Evolutionary conservation across 495 filamentous ascomycete genomes (phyloP), one percentile per base, ranked within the genome.

Genomic region (Staphylotrichum longicolle): DNA sequence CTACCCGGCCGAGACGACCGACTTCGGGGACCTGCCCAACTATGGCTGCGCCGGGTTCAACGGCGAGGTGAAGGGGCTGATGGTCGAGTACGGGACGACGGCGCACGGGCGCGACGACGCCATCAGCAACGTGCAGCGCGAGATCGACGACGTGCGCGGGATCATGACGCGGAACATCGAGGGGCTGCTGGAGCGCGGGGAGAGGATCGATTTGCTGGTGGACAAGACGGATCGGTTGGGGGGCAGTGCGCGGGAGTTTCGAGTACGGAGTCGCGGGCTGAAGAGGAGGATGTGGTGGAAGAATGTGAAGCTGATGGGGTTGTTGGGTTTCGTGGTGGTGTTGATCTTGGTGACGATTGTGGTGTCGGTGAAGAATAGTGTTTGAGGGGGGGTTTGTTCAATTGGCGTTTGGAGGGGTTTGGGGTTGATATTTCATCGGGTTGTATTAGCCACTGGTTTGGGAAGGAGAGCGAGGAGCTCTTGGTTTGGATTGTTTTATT

Each of bases 101-200:
- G 46, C 54, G 39, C 7, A 72, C 34, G 87, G 86, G 34, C 83
- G 88, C 66, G 80, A 91, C 46, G 95, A 98, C 77, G 92, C 94
- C 57, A 85, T 98, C 20, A 78, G 82, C 42, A 92, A 88, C 57
- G 93, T 87, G 37, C 87, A 89, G 71, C 78, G 82, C 34, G 95
- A 98, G 78, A 97, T 99, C 66, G 92, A 96, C 58, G 91, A 89
- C 63, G 94, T 96, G 46, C 80, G 88, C 49, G 91, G 92, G 37
- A 96, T 99, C 70, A 99, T 99, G 94, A 96, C 93, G 57, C 86
- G 95, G 78, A 99, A 98, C 75, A 99, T 99, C 66, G 94, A 99
- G 83, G 81, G 92, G 58, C 85, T 99, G 67, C 73, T 99, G 51
- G 94, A 99, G 83, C 79, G 94, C 3, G 94, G 94, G 15, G 94